A percentile compares a stretch with the other conserved stretches of the same genome.
These are phyloP conservation scores for Apiospora malaysiana DNA, from an alignment of 2,329 filamentous ascomycete species.

Conservation along the genomic window DNA sequence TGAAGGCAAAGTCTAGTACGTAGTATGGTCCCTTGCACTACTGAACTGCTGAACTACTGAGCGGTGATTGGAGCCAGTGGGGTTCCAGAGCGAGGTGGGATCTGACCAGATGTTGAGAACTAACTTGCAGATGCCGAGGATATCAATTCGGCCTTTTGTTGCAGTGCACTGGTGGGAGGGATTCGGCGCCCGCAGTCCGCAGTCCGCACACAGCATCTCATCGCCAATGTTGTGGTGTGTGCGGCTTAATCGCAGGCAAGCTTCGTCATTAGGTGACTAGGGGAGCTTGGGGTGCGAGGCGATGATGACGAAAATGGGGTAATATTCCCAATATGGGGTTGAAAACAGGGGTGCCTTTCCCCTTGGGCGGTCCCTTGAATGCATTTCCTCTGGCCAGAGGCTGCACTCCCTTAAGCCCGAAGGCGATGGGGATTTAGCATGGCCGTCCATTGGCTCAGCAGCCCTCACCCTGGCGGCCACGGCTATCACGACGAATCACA, in stretches of 20 bases:
- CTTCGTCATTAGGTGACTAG: background rate
- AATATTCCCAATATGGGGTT: constrained; percentile 2
- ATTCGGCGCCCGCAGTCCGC: background rate
- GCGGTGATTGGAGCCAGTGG: background rate
- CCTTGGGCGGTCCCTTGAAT: background rate
- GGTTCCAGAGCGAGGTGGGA: background rate
- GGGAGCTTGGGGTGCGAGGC: background rate
- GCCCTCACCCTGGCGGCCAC: background rate
- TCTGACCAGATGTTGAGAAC: background rate
- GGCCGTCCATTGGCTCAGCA: background rate
- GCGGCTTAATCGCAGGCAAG: constrained; percentile 17
- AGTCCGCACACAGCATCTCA: background rate
- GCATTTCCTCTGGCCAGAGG: background rate
- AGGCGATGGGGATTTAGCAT: background rate
- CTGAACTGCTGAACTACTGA: background rate
- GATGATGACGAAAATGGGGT: constrained; percentile 16
- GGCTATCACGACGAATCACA: background rate
- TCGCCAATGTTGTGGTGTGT: background rate
- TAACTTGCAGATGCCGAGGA: constrained; percentile 17
- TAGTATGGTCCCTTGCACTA: constrained; percentile 2
- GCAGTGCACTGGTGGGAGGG: background rate
- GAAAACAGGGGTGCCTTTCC: background rate
- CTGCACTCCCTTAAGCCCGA: constrained; percentile 11
- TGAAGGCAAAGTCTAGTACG: background rate
- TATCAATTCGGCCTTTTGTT: background rate